Conservation (phyloP, 495 filamentous ascomycete genomes). For the Hyaloscypha bicolor region DNA sequence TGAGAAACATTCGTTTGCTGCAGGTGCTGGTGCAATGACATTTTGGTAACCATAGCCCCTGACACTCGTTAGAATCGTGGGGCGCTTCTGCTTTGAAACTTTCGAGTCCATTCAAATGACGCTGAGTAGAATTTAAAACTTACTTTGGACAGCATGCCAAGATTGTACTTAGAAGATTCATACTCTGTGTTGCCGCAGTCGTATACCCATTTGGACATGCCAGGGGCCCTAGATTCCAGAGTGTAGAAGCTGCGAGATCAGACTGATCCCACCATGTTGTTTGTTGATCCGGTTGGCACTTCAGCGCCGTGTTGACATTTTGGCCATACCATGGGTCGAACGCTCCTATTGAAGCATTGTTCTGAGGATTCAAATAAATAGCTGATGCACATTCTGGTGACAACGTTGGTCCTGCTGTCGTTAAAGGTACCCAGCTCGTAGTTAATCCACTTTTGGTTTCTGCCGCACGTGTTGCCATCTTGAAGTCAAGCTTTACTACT, state of each 20-base stretch:
- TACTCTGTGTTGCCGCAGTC: not conserved
- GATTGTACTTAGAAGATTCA: not conserved
- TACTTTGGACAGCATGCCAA: slow-evolving; percentile 1
- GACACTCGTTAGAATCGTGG: not conserved
- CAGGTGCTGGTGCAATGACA: not conserved
- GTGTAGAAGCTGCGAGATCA: slow-evolving; percentile 1
- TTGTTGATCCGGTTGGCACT: not conserved
- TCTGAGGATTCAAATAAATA: slow-evolving; percentile 1
- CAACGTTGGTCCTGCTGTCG: not conserved
- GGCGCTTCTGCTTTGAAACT: not conserved
- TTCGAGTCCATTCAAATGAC: not conserved
- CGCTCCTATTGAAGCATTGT: not conserved
- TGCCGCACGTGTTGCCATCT: not conserved
- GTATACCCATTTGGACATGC: slow-evolving; percentile 1
- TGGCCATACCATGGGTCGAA: slow-evolving; percentile 5
- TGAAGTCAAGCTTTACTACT: not conserved
- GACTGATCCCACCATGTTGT: slow-evolving; percentile 6
- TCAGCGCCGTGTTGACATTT: not conserved
- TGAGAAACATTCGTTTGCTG: not conserved
- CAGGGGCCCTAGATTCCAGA: slow-evolving; percentile 1
- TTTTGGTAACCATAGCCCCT: not conserved
- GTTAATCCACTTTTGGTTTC: not conserved
- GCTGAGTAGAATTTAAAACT: not conserved
- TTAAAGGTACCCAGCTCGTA: slow-evolving; percentile 6
- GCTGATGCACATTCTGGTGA: not conserved